These are phyloP conservation scores for Candida piceae DNA, from an alignment of 805 yeast species.

Conservation along the genomic window DNA sequence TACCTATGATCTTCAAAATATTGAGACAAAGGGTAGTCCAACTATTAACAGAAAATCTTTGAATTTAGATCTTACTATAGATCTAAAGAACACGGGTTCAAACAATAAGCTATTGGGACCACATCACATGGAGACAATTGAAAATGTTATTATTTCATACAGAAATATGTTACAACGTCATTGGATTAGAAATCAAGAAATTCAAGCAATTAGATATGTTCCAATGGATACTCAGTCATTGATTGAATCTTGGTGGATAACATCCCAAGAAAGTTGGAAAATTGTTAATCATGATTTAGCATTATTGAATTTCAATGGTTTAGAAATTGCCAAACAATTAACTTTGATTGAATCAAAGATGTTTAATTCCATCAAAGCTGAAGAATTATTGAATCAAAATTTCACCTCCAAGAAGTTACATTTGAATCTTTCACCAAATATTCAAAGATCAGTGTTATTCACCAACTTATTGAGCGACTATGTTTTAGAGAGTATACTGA, in stretches of 20 bases:
- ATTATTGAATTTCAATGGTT: slow-evolving; percentile 55
- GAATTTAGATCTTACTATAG: slow-evolving; percentile 25
- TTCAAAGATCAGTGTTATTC: slow-evolving; percentile 55
- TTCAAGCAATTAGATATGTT: slow-evolving; percentile 8
- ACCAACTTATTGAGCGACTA: slow-evolving; percentile 70
- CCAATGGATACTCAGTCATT: slow-evolving; percentile 32
- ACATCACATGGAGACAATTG: slow-evolving; percentile 39
- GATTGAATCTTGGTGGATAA: slow-evolving; percentile 42
- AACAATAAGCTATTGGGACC: slow-evolving; percentile 27
- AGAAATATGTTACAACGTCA: slow-evolving; percentile 46
- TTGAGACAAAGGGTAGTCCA: slow-evolving; percentile 13
- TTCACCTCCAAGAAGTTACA: slow-evolving; percentile 56
- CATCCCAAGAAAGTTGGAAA: slow-evolving; percentile 55
- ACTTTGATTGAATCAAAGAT: slow-evolving; percentile 67
- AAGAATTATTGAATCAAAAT: slow-evolving; percentile 62
- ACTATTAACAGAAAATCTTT: slow-evolving; percentile 17
- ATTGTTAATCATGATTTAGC: slow-evolving; percentile 48
- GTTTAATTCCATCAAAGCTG: slow-evolving; percentile 57
- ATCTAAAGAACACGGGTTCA: slow-evolving; percentile 24
- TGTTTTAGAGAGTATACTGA: slow-evolving; percentile 64
- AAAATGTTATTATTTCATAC: slow-evolving; percentile 46
- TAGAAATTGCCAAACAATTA: slow-evolving; percentile 73
- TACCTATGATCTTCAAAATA: slow-evolving; percentile 24
- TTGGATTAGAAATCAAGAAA: slow-evolving; percentile 32
- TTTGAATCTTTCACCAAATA: slow-evolving; percentile 56